phyloP scores from a whole-genome alignment of 306 rosid species.

The Styphnolobium japonicum region DNA sequence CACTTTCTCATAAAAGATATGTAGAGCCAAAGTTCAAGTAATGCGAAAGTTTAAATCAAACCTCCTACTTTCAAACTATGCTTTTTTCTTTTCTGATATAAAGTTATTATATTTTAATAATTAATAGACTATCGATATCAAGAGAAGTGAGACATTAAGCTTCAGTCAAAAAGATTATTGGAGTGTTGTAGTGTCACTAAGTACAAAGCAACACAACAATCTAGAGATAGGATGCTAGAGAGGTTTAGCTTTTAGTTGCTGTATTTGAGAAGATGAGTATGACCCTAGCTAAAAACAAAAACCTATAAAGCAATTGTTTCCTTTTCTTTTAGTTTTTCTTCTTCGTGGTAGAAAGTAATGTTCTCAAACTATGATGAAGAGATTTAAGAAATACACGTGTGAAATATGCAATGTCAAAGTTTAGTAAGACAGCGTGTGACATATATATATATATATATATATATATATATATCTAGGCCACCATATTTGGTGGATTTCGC shows the following conservation, averaged over 20 bases:
- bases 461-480: neutral
- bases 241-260: neutral
- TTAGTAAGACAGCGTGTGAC: neutral
- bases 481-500: neutral
- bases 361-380: neutral
- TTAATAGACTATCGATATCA: conserved; percentile 4
- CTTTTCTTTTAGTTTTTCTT: neutral
- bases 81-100: neutral
- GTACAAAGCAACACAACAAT: conserved; percentile 13
- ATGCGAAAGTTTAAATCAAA: conserved; percentile 1
- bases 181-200: neutral
- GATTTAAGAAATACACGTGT: conserved; percentile 1
- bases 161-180: conserved; percentile 26
- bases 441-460: too few species aligned
- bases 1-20: neutral
- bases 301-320: neutral
- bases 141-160: neutral
- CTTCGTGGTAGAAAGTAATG: neutral
- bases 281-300: neutral
- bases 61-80: neutral
- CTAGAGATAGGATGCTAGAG: neutral
- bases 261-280: conserved; percentile 1
- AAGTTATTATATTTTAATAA: conserved; percentile 3
- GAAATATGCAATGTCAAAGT: conserved; percentile 9
- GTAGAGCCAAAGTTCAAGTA: neutral